These are phyloP conservation scores for Parastagonospora nodorum DNA, from an alignment of 2,329 filamentous ascomycete genomes.

Conservation along the genomic window DNA sequence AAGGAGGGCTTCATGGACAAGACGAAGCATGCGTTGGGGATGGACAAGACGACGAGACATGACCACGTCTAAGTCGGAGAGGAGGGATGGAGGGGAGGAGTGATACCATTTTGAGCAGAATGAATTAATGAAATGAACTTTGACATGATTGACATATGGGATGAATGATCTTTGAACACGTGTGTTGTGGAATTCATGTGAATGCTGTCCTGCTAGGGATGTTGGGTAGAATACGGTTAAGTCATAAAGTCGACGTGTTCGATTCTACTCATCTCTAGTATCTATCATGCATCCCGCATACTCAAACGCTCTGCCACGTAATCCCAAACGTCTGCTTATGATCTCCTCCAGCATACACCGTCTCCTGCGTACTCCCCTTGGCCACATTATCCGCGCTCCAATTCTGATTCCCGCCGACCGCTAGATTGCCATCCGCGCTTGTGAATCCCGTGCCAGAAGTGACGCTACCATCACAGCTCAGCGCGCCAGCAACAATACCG, in stretches of 20 bases:
- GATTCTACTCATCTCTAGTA: too few species aligned
- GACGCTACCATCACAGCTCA: slow-evolving; percentile 61
- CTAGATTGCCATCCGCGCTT: slow-evolving; percentile 41
- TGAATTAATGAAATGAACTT: too few species aligned
- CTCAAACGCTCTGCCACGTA: slow-evolving; percentile 44
- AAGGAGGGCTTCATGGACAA: slow-evolving; percentile 51
- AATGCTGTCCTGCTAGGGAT: too few species aligned
- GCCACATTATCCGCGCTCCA: slow-evolving; percentile 54
- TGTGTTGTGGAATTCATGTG: too few species aligned
- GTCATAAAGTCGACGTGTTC: too few species aligned
- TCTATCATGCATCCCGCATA: too few species aligned
- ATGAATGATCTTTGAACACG: too few species aligned
- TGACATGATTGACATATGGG: too few species aligned
- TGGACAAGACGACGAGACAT: slow-evolving; percentile 39
- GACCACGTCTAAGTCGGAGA: too few species aligned
- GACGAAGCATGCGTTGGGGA: slow-evolving; percentile 54
- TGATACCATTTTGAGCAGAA: too few species aligned
- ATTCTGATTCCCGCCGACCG: slow-evolving; percentile 43
- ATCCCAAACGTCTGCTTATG: slow-evolving; percentile 43
- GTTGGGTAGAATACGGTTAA: too few species aligned
- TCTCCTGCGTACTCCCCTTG: slow-evolving; percentile 50
- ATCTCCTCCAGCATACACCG: slow-evolving; percentile 48
- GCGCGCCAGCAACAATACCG: slow-evolving; percentile 57
- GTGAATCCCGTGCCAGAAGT: slow-evolving; percentile 50
- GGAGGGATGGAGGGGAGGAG: too few species aligned